Evolutionary conservation across 306 rosid genomes (phyloP).

Genomic region (Quercus aquifolioides): DNA sequence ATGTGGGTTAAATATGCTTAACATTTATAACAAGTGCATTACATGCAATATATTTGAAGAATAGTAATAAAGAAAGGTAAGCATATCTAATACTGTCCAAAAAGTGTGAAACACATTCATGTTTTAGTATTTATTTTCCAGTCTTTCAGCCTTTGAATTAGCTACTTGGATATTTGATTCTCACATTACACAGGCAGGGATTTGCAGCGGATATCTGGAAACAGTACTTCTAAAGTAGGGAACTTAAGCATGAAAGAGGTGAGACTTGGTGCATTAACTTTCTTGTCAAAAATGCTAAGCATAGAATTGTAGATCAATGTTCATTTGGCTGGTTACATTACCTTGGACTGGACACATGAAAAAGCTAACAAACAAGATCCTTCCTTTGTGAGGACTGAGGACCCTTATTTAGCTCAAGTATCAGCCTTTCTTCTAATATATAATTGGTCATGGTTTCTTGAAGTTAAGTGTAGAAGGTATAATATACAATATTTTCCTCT

Average conservation of each 20-base stretch:
- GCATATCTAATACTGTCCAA: background rate
- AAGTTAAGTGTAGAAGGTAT: background rate
- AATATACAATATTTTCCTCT: background rate
- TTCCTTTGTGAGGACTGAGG: background rate
- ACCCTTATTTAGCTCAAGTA: background rate
- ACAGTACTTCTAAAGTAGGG: conserved; percentile 63
- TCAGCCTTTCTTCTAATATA: background rate
- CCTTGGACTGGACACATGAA: background rate
- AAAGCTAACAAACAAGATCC: background rate
- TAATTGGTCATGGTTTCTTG: background rate
- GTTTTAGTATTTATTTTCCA: background rate
- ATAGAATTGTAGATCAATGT: background rate
- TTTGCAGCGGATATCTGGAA: conserved; percentile 79
- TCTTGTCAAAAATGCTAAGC: background rate
- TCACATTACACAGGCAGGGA: conserved; percentile 88
- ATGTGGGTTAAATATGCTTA: no score
- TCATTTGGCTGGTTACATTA: background rate
- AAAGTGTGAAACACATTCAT: background rate
- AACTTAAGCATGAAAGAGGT: conserved; percentile 58
- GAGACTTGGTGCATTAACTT: background rate
- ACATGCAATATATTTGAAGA: no score
- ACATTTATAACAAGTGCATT: no score
- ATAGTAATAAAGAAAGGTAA: background rate
- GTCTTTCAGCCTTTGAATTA: conserved; percentile 1
- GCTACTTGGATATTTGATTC: conserved; percentile 49